phyloP scores from a whole-genome alignment of 2,329 filamentous ascomycete genomes.

The Mycosphaerella arachidis region DNA sequence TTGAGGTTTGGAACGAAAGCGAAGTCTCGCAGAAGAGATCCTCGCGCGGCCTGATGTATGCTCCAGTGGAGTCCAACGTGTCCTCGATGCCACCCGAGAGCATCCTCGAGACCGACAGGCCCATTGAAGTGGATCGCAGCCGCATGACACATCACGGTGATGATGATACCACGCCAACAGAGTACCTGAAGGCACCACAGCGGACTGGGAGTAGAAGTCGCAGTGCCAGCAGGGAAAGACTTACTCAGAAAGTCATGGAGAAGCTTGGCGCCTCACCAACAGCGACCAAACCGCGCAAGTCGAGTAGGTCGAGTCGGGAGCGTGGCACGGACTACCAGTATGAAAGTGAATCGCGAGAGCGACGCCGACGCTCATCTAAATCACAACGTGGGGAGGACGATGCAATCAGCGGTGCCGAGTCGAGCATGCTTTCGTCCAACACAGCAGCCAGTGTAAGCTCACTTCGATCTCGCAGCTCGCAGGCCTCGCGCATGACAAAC shows the following conservation, averaged over 20 bases:
- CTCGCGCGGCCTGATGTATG: constrained; percentile 59
- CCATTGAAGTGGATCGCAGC: constrained; percentile 47
- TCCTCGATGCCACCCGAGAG: constrained; percentile 75
- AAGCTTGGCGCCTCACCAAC: constrained; percentile 51
- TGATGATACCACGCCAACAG: constrained; percentile 35
- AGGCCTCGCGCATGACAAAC: constrained; percentile 75
- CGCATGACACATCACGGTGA: constrained; percentile 42
- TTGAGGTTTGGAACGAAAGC: constrained; percentile 74
- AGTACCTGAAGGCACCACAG: constrained; percentile 53
- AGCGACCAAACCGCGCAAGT: constrained; percentile 37
- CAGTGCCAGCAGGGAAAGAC: constrained; percentile 62
- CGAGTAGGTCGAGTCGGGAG: constrained; percentile 24
- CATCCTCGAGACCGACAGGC: constrained; percentile 55
- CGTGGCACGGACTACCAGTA: constrained; percentile 34
- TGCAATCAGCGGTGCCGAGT: constrained; percentile 52
- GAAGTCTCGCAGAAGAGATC: constrained; percentile 55
- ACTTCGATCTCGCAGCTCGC: constrained; percentile 54
- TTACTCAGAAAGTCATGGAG: constrained; percentile 65
- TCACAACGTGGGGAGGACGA: constrained; percentile 52
- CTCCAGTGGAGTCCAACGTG: constrained; percentile 72
- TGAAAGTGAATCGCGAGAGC: constrained; percentile 29
- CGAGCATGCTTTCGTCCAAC: constrained; percentile 58
- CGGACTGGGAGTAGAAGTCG: constrained; percentile 51
- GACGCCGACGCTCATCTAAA: constrained; percentile 39
- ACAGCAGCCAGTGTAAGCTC: constrained; percentile 54